Evolutionary conservation across 352 stramenopile genomes (phyloP).

Genomic region (Paralagenidium karlingii): DNA sequence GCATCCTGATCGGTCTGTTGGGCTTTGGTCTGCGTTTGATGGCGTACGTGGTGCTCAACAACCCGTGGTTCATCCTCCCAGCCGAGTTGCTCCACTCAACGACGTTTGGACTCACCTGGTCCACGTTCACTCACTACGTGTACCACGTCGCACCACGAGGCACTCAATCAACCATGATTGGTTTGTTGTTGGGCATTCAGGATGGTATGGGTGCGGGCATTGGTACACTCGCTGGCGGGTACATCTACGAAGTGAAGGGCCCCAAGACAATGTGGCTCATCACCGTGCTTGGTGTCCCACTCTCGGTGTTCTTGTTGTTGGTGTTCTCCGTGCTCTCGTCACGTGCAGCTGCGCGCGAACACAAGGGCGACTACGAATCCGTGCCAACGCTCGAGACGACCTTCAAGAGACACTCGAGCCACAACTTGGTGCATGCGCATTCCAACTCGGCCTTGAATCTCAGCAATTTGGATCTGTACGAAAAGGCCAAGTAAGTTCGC

Average conservation of each 20-base stretch:
- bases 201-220: constrained; percentile 51
- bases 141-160: constrained; percentile 43
- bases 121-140: constrained; percentile 65
- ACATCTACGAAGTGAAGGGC: constrained; percentile 55
- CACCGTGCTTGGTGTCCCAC: constrained; percentile 3
- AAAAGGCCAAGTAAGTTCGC: no score
- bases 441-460: no score
- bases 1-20: constrained; percentile 35
- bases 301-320: constrained; percentile 18
- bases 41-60: constrained; percentile 45
- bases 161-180: constrained; percentile 65
- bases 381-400: no score
- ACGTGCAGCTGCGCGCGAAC: no score
- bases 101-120: constrained; percentile 59
- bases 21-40: constrained; percentile 44
- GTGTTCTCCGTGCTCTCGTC: constrained; percentile 12
- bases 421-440: no score
- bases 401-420: no score
- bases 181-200: constrained; percentile 39
- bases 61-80: constrained; percentile 48
- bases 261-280: constrained; percentile 37
- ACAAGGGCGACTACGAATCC: no score
- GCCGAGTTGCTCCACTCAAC: constrained; percentile 53
- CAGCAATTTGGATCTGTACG: no score
- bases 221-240: constrained; percentile 51